Base-by-base conservation (phyloP, 1,139 yeast genomes). In the Diutina siamensis region DNA sequence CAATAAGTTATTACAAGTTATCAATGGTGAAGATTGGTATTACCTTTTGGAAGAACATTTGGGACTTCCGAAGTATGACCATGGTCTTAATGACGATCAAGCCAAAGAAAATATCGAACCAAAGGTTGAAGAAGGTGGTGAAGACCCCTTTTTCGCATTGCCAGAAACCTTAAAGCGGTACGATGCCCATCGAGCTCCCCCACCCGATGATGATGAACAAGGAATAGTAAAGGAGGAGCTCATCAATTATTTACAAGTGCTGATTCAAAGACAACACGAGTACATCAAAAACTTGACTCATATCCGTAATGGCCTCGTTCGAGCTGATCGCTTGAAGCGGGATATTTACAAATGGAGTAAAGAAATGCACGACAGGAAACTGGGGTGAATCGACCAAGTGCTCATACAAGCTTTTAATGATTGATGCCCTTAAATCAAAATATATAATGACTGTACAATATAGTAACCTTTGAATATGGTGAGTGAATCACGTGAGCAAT, bases 201-300 rank as follows among this genome's bases (percentile, higher is more conserved):
- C 55, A 15, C 56, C 60, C 19, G 49, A 52, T 15, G 60, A 57
- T 46, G 65, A 63, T 45, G 67, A 65, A 47, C 53, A 59, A 36
- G 51, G 55, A 9, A 49, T 50, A 17, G 53, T 67, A n/a, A 64
- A 67, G 50, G 72, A 67, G 46, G 75, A 71, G 44, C 60, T 71
- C 50, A 62, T 68, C 45, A 71, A 69, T 51, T 68, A 67, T 50
- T 56, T 71, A 44, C 76, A 71, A 52, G 74, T 71, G 41, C 67
- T 74, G 51, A 68, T 87, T 45, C 97, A 92, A 63, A 73, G 97
- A 57, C 87, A 87, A 56, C 89, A 86, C 58, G 97, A 92, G 61
- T 89, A 83, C 59, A 82, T 88, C 47, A 74, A 94, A 55, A 84
- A 88, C 51, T 68, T 92, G 59, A 68, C 77, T 21, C 75, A 71